These are phyloP conservation scores for Penicillium mononematosum DNA, from an alignment of 495 filamentous ascomycete genomes.

Conservation along the genomic window DNA sequence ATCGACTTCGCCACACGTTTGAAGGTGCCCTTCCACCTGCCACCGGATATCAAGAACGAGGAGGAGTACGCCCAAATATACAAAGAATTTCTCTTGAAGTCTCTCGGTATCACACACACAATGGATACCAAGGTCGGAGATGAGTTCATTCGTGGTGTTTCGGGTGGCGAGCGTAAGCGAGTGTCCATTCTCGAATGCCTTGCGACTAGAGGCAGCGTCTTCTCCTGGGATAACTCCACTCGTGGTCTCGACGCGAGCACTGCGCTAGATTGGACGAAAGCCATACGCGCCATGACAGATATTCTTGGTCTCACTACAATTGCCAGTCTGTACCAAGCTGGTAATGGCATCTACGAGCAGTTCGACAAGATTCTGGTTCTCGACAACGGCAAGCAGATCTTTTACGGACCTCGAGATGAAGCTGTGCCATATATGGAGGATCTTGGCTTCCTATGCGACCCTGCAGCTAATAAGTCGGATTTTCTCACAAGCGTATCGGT, in stretches of 20 bases:
- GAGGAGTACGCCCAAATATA: too few species aligned
- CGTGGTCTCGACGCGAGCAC: constrained; percentile 77
- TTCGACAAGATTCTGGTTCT: constrained; percentile 61
- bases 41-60: too few species aligned
- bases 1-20: too few species aligned
- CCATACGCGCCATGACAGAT: constrained; percentile 65
- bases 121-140: constrained; percentile 56
- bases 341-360: constrained; percentile 68
- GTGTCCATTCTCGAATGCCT: constrained; percentile 52
- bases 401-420: constrained; percentile 54
- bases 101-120: constrained; percentile 27
- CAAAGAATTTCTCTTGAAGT: too few species aligned
- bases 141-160: constrained; percentile 73
- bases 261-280: constrained; percentile 65
- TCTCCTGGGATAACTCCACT: constrained; percentile 80
- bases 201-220: constrained; percentile 50
- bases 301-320: constrained; percentile 56
- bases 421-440: constrained; percentile 59
- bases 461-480: constrained; percentile 56
- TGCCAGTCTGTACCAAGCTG: constrained; percentile 74
- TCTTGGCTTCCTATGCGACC: constrained; percentile 56
- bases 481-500: constrained; percentile 57
- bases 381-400: constrained; percentile 63
- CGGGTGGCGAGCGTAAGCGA: constrained; percentile 74
- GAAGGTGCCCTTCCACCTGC: too few species aligned